Percentiles rank a stretch among this genome's conserved stretches.
phyloP scores from a whole-genome alignment of 2,329 filamentous ascomycete genomes.

The Xylariaceae sp. region DNA sequence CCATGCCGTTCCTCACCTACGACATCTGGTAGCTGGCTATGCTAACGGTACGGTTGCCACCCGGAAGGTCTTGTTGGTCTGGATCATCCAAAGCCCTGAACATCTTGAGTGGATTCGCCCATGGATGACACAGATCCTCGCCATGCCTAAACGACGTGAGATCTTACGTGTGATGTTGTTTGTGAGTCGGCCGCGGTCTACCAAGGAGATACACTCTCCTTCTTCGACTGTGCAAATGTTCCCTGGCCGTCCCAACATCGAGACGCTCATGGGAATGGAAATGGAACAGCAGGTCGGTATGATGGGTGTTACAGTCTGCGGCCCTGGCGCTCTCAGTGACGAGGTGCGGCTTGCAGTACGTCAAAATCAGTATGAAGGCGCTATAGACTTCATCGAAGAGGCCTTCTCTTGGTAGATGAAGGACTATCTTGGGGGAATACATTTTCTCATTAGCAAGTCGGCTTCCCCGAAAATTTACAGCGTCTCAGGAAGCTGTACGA shows the following conservation, averaged over 20 bases:
- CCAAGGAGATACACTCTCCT: constrained; percentile 75
- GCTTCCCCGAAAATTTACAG: background rate
- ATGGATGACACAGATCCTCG: constrained; percentile 76
- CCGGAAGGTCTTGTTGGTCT: constrained; percentile 67
- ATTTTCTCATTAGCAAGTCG: background rate
- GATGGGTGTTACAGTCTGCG: constrained; percentile 69
- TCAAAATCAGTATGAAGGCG: constrained; percentile 56
- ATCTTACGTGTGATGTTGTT: constrained; percentile 73
- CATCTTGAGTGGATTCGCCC: constrained; percentile 78
- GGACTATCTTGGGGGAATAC: background rate
- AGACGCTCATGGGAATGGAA: constrained; percentile 66
- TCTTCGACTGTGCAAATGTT: constrained; percentile 79
- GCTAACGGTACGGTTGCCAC: constrained; percentile 64
- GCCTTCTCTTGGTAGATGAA: constrained; percentile 57
- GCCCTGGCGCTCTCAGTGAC: constrained; percentile 67
- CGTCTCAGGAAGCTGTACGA: background rate
- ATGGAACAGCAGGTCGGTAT: constrained; percentile 69
- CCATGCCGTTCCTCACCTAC: constrained; percentile 70
- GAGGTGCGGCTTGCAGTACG: constrained; percentile 66
- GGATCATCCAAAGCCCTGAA: constrained; percentile 74
- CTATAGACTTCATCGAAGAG: constrained; percentile 75
- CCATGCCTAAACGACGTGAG: constrained; percentile 68
- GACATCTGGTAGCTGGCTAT: constrained; percentile 64
- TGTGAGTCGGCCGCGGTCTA: constrained; percentile 67
- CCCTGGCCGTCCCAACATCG: constrained; percentile 69